Conservation (phyloP, 2,329 filamentous ascomycete genomes). For the Monilinia laxa region DNA sequence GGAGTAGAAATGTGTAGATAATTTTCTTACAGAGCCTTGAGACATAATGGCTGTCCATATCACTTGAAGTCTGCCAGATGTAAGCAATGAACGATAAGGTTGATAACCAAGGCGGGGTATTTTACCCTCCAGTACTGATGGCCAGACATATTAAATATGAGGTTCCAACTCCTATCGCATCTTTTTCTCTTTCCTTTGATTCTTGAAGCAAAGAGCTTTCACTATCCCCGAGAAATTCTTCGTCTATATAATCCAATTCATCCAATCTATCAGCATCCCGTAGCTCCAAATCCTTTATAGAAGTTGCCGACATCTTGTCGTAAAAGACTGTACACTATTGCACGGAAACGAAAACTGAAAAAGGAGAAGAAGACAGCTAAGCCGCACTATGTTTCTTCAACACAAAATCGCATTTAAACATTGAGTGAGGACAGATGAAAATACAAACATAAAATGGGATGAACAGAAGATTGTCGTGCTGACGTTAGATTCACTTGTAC, state of each 20-base stretch:
- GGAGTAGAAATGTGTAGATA: not conserved
- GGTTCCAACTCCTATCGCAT: not conserved
- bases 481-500: constrained; percentile 2
- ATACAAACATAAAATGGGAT: not conserved
- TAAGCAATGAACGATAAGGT: constrained; percentile 4
- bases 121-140: constrained; percentile 24
- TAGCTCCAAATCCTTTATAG: not conserved
- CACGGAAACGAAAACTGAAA: not conserved
- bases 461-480: not conserved
- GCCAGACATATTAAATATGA: constrained; percentile 16
- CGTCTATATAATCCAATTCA: constrained; percentile 1
- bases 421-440: not conserved
- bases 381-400: not conserved
- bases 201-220: constrained; percentile 12
- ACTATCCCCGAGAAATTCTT: constrained; percentile 9
- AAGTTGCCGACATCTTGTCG: constrained; percentile 8
- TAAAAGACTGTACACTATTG: not conserved
- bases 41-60: constrained; percentile 26
- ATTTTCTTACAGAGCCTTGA: constrained; percentile 23
- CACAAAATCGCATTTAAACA: not conserved
- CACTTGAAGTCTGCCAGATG: constrained; percentile 21
- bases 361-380: not conserved
- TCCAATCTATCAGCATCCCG: not conserved
- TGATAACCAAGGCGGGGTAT: not conserved
- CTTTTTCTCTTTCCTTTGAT: not conserved